These are phyloP conservation scores for Solanum hybrid DNA, from an alignment of 305 asterid genomes.

Conservation along the genomic window DNA sequence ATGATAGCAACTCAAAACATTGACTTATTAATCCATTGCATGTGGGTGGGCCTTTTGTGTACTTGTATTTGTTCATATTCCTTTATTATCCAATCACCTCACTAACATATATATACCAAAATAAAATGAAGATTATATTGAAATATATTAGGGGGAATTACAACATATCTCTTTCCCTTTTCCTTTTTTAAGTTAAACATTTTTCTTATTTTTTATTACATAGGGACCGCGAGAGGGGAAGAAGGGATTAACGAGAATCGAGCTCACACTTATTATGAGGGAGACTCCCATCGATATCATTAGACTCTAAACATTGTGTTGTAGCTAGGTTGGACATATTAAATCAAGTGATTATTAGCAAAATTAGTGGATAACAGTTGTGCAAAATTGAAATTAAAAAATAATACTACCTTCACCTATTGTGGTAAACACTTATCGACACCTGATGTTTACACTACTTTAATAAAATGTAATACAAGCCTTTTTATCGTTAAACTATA, in stretches of 20 bases:
- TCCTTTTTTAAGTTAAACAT: background rate
- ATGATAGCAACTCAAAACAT: background rate
- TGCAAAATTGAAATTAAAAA: background rate
- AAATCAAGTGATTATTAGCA: background rate
- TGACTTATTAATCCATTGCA: constrained; percentile 19
- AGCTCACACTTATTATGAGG: background rate
- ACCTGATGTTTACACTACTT: background rate
- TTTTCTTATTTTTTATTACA: background rate
- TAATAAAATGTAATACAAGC: too few relatives aligned
- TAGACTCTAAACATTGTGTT: background rate
- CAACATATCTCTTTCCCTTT: background rate
- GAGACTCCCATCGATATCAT: background rate
- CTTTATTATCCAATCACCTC: background rate
- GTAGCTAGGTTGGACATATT: background rate
- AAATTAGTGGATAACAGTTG: background rate
- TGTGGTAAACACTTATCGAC: background rate
- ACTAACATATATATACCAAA: background rate
- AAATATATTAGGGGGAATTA: background rate
- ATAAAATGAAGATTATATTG: background rate
- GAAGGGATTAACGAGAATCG: background rate
- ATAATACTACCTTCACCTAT: background rate
- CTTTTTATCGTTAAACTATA: background rate
- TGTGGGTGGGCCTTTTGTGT: constrained; percentile 36
- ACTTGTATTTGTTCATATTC: background rate
- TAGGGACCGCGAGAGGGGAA: background rate